These are phyloP conservation scores for Globisporangium sylvaticum DNA, from an alignment of 352 stramenopile genomes.

Conservation along the genomic window DNA sequence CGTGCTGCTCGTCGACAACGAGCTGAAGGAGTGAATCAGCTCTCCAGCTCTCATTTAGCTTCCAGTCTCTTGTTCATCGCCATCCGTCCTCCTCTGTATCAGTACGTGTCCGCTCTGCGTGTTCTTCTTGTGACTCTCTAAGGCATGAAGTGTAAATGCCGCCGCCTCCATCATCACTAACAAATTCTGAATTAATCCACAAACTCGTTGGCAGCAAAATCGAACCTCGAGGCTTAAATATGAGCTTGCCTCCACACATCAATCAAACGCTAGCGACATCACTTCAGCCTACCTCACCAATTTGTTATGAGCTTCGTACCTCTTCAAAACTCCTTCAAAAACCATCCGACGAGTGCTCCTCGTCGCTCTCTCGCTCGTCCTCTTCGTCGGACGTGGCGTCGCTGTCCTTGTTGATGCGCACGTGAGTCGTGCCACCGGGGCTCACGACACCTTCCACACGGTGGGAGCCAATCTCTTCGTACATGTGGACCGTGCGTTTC, in stretches of 20 bases:
- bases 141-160: background rate
- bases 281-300: background rate
- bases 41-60: background rate
- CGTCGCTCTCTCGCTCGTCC: slow-evolving; percentile 19
- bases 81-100: background rate
- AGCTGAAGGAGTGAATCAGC: background rate
- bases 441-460: slow-evolving; percentile 54
- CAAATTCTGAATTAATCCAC: slow-evolving; percentile 2
- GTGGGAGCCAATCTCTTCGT: slow-evolving; percentile 38
- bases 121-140: no score
- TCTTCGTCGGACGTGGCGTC: slow-evolving; percentile 45
- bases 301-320: background rate
- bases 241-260: background rate
- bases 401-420: slow-evolving; percentile 42
- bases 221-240: background rate
- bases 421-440: slow-evolving; percentile 55
- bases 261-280: background rate
- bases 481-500: slow-evolving; percentile 44
- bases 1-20: slow-evolving; percentile 7
- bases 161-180: background rate
- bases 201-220: background rate
- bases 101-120: background rate
- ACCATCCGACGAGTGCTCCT: slow-evolving; percentile 27
- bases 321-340: slow-evolving; percentile 8
- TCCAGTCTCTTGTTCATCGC: slow-evolving; percentile 1